Conservation (phyloP, 2,329 filamentous ascomycete species). For the Eutypella sp. region DNA sequence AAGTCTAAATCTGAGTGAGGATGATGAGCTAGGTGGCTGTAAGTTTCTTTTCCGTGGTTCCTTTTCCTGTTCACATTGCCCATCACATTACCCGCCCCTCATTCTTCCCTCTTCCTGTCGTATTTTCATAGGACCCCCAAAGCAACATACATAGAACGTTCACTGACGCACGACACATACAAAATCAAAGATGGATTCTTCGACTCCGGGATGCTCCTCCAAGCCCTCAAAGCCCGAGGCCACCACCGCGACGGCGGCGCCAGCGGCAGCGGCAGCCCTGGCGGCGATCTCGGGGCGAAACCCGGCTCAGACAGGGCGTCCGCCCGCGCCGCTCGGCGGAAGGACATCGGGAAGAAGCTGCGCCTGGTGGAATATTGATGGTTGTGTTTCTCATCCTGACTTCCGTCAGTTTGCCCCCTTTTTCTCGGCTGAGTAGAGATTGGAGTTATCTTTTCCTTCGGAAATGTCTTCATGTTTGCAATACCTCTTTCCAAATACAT, state of each 20-base stretch:
- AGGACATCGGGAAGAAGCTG: constrained; percentile 72
- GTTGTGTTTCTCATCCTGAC: too few species aligned
- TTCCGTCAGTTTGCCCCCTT: too few species aligned
- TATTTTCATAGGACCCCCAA: too few species aligned
- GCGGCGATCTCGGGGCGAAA: too few species aligned
- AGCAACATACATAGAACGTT: too few species aligned
- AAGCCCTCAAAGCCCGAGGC: constrained; percentile 73
- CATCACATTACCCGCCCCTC: neutral
- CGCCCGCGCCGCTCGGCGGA: constrained; percentile 51
- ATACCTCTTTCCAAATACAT: too few species aligned
- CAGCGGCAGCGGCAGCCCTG: too few species aligned
- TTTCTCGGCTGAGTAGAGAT: too few species aligned
- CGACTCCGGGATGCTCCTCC: constrained; percentile 89
- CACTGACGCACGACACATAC: constrained; percentile 12
- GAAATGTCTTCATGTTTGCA: too few species aligned
- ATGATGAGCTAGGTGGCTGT: constrained; percentile 91
- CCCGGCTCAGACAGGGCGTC: constrained; percentile 57
- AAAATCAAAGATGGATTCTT: constrained; percentile 84
- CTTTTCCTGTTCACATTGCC: neutral
- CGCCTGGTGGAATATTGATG: constrained; percentile 62
- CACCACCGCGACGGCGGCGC: constrained; percentile 46
- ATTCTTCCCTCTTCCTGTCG: constrained; percentile 1
- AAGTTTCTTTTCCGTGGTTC: constrained; percentile 42
- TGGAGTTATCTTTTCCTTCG: too few species aligned
- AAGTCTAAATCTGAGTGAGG: constrained; percentile 69